Evolutionary conservation across 2,329 filamentous ascomycete species (phyloP), one percentile per base, ranked within the genome.

Genomic region (Capronia americana): DNA sequence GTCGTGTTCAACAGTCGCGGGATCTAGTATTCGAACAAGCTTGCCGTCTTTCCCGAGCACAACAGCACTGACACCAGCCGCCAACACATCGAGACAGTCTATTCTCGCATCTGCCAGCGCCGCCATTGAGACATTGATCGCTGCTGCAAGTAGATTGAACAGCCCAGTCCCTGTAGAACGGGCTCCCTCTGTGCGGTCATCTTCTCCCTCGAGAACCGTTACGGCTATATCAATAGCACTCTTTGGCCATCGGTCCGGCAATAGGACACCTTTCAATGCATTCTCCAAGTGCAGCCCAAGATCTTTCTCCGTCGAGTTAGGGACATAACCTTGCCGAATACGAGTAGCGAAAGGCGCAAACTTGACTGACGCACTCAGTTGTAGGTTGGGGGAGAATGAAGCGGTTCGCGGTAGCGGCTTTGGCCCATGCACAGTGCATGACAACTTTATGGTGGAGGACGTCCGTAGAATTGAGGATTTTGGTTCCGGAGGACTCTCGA

Each of bases 191-290:
- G 87, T 85, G 4, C 85, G 87, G 76, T 97, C 92, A 30, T 73
- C 71, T 75, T 98, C 95, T 2, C 92, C 94, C 80, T 99, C 95
- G 20, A 99, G 83, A 57, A 99, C 88, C 0, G 93, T 97, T 57
- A 99, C 88, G 20, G 97, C 90, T 48, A 99, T 89, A 76, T 99
- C 95, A n/a, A 97, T 89, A 53, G 92, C 93, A 77, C 92, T 97
- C 83, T 99, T 99, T n/a, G 95, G 95, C 92, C 94, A 99, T 65
- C 94, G 85, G 76, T 97, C 93, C 14, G 92, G 93, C 75, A 98
- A 94, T 58, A 98, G 88, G 7, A 92, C 91, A 0, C 94, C 94
- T 38, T 93, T 87, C 58, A 99, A 83, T 28, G 95, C 93, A 17
- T 92, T 94, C 78, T 98, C 93, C 2, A 99, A 83, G 77, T 98